Conservation (phyloP, 352 stramenopile species). For the Pythium aristosporum region DNA sequence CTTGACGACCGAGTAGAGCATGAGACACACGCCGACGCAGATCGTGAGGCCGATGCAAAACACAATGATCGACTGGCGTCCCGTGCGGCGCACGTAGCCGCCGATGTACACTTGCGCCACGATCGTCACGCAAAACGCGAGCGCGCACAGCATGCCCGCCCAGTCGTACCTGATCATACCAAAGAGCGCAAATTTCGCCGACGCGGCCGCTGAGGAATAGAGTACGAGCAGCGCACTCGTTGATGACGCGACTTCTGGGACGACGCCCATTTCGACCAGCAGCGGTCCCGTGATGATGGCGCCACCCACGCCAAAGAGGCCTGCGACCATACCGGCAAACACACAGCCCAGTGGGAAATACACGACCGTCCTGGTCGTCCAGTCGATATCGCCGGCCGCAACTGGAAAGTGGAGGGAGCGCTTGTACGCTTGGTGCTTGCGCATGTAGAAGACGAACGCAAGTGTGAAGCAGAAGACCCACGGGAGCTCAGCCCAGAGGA, state of each 20-base stretch:
- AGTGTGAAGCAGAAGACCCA: constrained; percentile 48
- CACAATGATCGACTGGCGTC: constrained; percentile 50
- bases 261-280: constrained; percentile 56
- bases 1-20: constrained; percentile 49
- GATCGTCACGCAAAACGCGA: constrained; percentile 48
- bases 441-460: constrained; percentile 30
- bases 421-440: constrained; percentile 41
- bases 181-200: constrained; percentile 53
- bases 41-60: constrained; percentile 48
- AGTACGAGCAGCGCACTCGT: constrained; percentile 52
- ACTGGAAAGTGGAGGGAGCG: constrained; percentile 38
- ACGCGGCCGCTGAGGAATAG: constrained; percentile 46
- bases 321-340: constrained; percentile 43
- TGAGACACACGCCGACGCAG: constrained; percentile 40
- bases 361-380: constrained; percentile 37
- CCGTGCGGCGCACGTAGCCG: constrained; percentile 48
- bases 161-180: constrained; percentile 51
- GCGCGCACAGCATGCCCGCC: constrained; percentile 32
- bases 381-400: constrained; percentile 43
- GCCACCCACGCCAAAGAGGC: constrained; percentile 54
- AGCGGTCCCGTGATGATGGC: constrained; percentile 58
- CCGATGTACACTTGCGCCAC: constrained; percentile 53
- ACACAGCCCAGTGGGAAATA: constrained; percentile 38
- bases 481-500: constrained; percentile 43
- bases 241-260: constrained; percentile 48